phyloP scores from a whole-genome alignment of 2,329 filamentous ascomycete species.

The Fusarium agapanthi region DNA sequence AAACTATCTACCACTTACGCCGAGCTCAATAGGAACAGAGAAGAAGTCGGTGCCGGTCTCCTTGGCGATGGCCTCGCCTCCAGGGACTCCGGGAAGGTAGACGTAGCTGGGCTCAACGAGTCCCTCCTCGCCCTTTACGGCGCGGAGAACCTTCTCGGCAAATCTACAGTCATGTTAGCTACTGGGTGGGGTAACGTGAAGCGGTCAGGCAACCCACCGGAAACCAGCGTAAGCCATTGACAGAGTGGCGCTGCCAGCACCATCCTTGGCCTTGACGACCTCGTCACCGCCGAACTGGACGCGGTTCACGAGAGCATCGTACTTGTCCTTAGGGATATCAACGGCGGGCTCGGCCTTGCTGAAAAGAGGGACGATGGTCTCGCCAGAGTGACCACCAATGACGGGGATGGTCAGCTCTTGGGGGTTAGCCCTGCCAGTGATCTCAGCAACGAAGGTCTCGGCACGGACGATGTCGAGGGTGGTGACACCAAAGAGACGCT shows the following conservation, averaged over 20 bases:
- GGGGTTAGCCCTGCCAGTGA: constrained; percentile 83
- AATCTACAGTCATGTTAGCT: constrained; percentile 65
- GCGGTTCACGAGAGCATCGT: constrained; percentile 89
- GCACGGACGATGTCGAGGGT: constrained; percentile 98
- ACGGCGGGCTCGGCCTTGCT: constrained; percentile 86
- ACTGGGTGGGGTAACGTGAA: background rate
- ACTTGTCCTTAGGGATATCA: constrained; percentile 86
- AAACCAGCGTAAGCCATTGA: constrained; percentile 97
- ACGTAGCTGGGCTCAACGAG: constrained; percentile 95
- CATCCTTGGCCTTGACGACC: constrained; percentile 94
- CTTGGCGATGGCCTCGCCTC: constrained; percentile 86
- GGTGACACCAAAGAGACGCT: constrained; percentile 97
- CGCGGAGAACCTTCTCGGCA: constrained; percentile 92
- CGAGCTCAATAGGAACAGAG: constrained; percentile 94
- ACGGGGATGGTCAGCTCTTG: constrained; percentile 88
- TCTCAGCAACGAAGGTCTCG: constrained; percentile 92
- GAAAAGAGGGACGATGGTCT: constrained; percentile 98
- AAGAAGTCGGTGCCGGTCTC: constrained; percentile 90
- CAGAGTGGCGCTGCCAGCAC: constrained; percentile 87
- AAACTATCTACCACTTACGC: constrained; percentile 68
- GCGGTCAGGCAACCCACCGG: constrained; percentile 64
- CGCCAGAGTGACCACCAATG: constrained; percentile 95
- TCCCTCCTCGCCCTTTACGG: constrained; percentile 86
- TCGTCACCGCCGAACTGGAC: constrained; percentile 98
- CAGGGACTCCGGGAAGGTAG: constrained; percentile 81